Evolutionary conservation across 1,139 yeast genomes (phyloP), one percentile per base, ranked within the genome.

Genomic region (Yamadazyma conglobata): DNA sequence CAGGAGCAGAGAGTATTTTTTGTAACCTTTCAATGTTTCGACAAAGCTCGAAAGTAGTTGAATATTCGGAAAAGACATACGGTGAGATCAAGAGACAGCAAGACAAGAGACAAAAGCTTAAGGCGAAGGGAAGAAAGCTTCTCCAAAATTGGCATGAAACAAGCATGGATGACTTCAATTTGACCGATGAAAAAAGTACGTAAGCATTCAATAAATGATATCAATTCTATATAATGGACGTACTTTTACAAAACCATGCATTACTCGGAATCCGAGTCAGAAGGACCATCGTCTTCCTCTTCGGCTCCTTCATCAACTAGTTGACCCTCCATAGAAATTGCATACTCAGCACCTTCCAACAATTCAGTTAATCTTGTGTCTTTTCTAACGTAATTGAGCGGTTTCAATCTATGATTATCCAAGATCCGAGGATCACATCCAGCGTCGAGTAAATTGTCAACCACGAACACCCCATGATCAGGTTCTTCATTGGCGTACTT

Each of bases 361-460:
- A 78, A 60, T 41, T 78, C 78, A 29, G 64, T 63, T 45, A 89
- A 65, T 44, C 64, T 58, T 13, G 64, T 69, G 24, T 73, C 70
- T 30, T 76, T 73, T 18, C 56, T 64, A 9, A 78, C 81, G 40
- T 88, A 65, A 46, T 86, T 87, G 25, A 82, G 66, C 9, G 98
- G 95, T 47, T 73, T 81, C 48, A 81, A 73, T 17, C 82, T 46
- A 38, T 50, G 54, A 19, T 44, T 51, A 42, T 68, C 70, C 16
- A 48, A 46, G 22, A 64, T 56, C 33, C 70, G 45, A n/a, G 95
- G 88, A 56, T 89, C 94, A 1, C 95, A 80, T 2, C 97, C 98
- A 20, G 95, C 96, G 48, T 89, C 96, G 37, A 91, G 66, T 40
- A 91, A 68, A 53, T 83, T 84, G 48, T 87, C 95, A 6, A 79